These are phyloP conservation scores for Austroboletus sp. DNA, from an alignment of 1,284 basidiomycete species.

Conservation along the genomic window DNA sequence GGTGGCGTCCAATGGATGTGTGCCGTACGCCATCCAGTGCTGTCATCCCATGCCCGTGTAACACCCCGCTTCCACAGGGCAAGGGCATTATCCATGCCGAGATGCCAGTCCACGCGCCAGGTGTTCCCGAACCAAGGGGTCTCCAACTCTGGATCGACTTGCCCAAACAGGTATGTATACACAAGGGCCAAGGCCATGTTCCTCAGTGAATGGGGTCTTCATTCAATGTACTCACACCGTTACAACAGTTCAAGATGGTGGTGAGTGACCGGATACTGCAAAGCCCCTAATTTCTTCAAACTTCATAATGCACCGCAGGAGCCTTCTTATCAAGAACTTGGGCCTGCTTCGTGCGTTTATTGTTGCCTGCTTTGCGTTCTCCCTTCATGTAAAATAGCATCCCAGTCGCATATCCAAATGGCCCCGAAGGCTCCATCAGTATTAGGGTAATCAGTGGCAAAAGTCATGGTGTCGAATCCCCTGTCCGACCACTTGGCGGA, in stretches of 20 bases:
- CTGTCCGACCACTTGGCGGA: conserved; percentile 83
- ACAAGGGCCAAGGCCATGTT: too few relatives aligned
- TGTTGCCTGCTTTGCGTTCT: conserved; percentile 1
- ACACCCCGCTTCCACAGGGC: conserved; percentile 19
- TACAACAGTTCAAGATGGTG: conserved; percentile 72
- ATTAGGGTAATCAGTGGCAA: conserved; percentile 87
- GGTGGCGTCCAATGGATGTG: conserved; percentile 96
- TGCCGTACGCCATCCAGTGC: conserved; percentile 48
- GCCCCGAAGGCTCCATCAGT: conserved; percentile 61
- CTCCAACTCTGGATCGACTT: conserved; percentile 94
- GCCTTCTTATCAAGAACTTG: conserved; percentile 72
- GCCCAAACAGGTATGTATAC: conserved; percentile 55
- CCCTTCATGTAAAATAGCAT: conserved; percentile 43
- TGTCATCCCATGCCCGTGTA: not conserved
- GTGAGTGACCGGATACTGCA: conserved; percentile 34
- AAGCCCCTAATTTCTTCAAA: not conserved
- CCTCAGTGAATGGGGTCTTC: too few relatives aligned
- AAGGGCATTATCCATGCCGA: conserved; percentile 76
- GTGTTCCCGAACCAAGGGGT: conserved; percentile 65
- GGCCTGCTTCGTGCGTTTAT: conserved; percentile 46
- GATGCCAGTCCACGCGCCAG: conserved; percentile 77
- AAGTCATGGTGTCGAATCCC: conserved; percentile 79
- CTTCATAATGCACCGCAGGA: conserved; percentile 36
- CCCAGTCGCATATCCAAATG: conserved; percentile 65
- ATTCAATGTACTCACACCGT: conserved; percentile 13